Base-by-base conservation (phyloP, 163 green algal species). In the Chlamydomonas reinhardtii region DNA sequence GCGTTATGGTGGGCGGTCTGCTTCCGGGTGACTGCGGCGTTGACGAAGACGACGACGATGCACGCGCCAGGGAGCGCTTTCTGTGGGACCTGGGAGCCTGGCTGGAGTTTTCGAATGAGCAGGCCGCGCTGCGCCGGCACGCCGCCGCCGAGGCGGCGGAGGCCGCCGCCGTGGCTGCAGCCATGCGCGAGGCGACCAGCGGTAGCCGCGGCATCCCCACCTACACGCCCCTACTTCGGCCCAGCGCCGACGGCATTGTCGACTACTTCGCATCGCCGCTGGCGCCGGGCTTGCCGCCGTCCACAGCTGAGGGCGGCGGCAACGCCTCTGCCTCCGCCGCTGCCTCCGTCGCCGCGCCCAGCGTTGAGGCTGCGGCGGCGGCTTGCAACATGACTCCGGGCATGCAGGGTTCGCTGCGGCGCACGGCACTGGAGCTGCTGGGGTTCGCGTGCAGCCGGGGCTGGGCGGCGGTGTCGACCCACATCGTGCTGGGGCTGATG, bases 391-490 rank as follows among this genome's bases (percentile, higher is more conserved):
- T 27, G 72, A 24, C 52, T 29, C 76, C 64, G 64, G 39, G 22
- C 52, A 8, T 69, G 52, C 52, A 15, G 0, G 43, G 31, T 24
- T 12, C 65, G 64, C 66, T 73, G 31, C 66, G 31, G 31, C 66
- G 66, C n/a, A 17, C 29, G 54, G 80, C 80, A 56, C 35, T 86
- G 56, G 70, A 86, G 70, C 70, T 86, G 15, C 70, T 86, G 54
- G 80, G 80, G 19, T 86, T 86, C 31, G 80, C 80, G 1, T 87
- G 82, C 82, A 87, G 72, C 61, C 71, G 72, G 6, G 82, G 82
- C 39, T 81, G 71, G 71, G 61, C 82, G 9, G n/a, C 72, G 16
- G 81, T 73, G 22, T 71, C 32, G 24, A 76, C 39, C 37, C 61
- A 87, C 71, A 61, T 87, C 31, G 72, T 87, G 61, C 39, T 82